These are phyloP conservation scores for Heliamphora exappendiculata DNA, from an alignment of 148 eudicot genomes.

Conservation along the genomic window DNA sequence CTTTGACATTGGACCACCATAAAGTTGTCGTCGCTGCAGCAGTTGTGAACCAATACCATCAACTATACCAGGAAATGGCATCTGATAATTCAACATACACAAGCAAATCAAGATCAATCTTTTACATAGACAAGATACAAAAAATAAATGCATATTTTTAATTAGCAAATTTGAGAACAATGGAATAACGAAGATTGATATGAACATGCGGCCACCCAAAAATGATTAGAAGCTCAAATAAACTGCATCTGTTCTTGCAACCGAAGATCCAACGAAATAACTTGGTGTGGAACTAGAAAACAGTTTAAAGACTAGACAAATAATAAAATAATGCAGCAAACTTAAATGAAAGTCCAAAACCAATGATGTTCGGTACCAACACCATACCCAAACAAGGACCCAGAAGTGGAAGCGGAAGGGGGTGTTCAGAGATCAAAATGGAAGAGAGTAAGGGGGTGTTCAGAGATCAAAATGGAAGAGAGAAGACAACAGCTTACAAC, in stretches of 20 bases:
- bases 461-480: too few species aligned
- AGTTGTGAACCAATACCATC: constrained; percentile 74
- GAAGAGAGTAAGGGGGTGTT: too few species aligned
- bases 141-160: not conserved
- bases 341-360: not conserved
- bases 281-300: not conserved
- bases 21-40: constrained; percentile 72
- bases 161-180: not conserved
- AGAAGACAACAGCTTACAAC: too few species aligned
- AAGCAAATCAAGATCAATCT: not conserved
- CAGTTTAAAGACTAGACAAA: not conserved
- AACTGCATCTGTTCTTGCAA: not conserved
- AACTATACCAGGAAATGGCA: constrained; percentile 54
- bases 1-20: constrained; percentile 78
- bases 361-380: too few species aligned
- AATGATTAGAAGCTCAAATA: not conserved
- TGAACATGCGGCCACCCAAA: not conserved
- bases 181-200: not conserved
- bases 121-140: not conserved
- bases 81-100: constrained; percentile 24
- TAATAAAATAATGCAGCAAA: not conserved
- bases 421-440: too few species aligned
- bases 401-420: too few species aligned
- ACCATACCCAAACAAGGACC: too few species aligned
- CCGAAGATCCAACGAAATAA: not conserved